Evolutionary conservation across 306 rosid species (phyloP).

Genomic region (Oemleria cerasiformis): DNA sequence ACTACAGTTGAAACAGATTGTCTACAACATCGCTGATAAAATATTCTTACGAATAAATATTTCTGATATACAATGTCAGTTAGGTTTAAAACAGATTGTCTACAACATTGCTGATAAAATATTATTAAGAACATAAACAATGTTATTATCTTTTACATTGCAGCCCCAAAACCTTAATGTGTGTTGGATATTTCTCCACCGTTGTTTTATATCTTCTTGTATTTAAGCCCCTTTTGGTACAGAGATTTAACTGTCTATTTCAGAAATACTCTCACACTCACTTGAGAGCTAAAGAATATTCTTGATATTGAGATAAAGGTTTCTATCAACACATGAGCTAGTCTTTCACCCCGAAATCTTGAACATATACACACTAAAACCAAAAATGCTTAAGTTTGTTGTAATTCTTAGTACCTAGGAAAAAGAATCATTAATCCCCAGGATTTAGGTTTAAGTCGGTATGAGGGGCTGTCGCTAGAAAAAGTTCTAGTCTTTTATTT

Average conservation of each 20-base stretch:
- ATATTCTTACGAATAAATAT: not conserved
- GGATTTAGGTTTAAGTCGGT: not conserved
- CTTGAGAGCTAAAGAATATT: too few relatives aligned
- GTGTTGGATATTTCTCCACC: not conserved
- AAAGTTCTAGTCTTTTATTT: not conserved
- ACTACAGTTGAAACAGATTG: not conserved
- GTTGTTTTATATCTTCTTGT: conserved; percentile 4
- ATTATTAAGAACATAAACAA: not conserved
- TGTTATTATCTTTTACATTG: not conserved
- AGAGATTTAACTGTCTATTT: not conserved
- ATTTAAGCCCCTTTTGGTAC: not conserved
- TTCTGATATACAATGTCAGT: not conserved
- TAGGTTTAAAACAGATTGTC: too few relatives aligned
- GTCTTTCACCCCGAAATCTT: not conserved
- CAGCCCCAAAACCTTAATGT: not conserved
- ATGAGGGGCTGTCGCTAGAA: not conserved
- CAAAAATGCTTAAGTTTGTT: too few relatives aligned
- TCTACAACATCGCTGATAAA: not conserved
- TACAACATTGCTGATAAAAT: not conserved
- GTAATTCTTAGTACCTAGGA: not conserved
- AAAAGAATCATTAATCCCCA: not conserved
- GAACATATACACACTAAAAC: too few relatives aligned
- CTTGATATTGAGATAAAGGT: not conserved
- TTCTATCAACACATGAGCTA: not conserved
- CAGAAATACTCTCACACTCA: not conserved